A percentile compares a stretch with the other conserved stretches of the same genome.
phyloP scores from a whole-genome alignment of 345 rosid species.

The Geranium brycei region DNA sequence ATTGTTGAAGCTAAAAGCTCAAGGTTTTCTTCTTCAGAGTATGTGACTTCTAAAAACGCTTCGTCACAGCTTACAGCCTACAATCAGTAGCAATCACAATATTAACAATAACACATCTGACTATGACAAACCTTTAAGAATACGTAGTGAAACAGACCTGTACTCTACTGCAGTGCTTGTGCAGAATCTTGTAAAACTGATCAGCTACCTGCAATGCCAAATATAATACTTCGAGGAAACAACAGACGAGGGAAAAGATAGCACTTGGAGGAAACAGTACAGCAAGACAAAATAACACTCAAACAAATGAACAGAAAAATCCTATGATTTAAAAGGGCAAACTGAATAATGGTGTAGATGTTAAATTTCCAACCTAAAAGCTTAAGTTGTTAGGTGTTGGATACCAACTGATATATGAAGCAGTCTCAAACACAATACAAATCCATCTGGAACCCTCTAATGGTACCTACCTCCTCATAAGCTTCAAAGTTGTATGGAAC shows the following conservation, averaged over 20 bases:
- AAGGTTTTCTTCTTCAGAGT: conserved; percentile 41
- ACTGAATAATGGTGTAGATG: neutral
- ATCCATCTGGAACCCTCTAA: neutral
- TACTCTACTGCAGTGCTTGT: conserved; percentile 68
- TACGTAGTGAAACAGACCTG: conserved; percentile 37
- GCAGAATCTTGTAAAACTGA: conserved; percentile 72
- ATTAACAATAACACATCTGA: conserved; percentile 6
- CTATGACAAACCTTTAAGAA: conserved; percentile 2
- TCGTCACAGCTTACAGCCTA: conserved; percentile 98
- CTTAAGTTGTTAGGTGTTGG: neutral
- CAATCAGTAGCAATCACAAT: conserved; percentile 12
- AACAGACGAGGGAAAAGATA: neutral
- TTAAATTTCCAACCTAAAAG: neutral
- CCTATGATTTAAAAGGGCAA: neutral
- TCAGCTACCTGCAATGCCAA: conserved; percentile 66
- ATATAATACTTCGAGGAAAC: neutral
- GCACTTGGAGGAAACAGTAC: neutral
- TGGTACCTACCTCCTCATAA: conserved; percentile 51
- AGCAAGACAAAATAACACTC: neutral
- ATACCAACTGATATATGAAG: neutral
- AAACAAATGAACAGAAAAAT: neutral
- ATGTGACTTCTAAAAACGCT: conserved; percentile 72
- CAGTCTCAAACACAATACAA: neutral
- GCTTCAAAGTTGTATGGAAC: conserved; percentile 85
- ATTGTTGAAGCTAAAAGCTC: conserved; percentile 48